Conservation (phyloP, 768 basidiomycete genomes). For the Inosperma sp. region DNA sequence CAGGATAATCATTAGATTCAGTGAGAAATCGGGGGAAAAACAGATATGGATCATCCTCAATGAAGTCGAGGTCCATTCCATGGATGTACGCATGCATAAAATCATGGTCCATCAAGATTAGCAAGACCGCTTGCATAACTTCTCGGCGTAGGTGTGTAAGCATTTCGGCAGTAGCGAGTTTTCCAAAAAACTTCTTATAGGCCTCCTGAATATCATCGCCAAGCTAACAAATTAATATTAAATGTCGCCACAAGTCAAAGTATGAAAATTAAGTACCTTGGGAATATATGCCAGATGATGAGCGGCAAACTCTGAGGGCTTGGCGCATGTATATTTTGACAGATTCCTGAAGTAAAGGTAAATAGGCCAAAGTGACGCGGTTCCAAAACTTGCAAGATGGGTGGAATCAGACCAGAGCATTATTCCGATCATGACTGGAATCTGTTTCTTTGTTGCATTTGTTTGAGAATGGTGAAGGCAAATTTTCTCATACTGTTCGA, state of each 20-base stretch:
- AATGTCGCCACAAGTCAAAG: neutral
- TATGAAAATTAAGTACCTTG: conserved; percentile 4
- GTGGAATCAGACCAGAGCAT: conserved; percentile 20
- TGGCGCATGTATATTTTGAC: conserved; percentile 34
- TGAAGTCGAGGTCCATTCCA: conserved; percentile 29
- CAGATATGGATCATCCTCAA: conserved; percentile 24
- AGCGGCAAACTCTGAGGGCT: conserved; percentile 22
- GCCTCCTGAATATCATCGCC: conserved; percentile 24
- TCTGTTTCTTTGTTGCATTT: conserved; percentile 12
- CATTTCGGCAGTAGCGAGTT: conserved; percentile 16
- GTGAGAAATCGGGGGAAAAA: conserved; percentile 32
- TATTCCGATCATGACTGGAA: conserved; percentile 10
- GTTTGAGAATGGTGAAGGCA: conserved; percentile 11
- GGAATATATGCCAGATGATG: conserved; percentile 41
- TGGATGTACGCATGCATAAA: conserved; percentile 28
- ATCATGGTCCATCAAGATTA: conserved; percentile 26
- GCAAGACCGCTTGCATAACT: conserved; percentile 28
- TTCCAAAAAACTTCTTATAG: conserved; percentile 2
- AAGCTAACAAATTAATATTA: conserved; percentile 15
- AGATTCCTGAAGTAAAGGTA: conserved; percentile 35
- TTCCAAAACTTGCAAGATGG: conserved; percentile 23
- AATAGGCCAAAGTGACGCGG: conserved; percentile 33
- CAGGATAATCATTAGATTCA: conserved; percentile 35
- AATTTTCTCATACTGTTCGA: conserved; percentile 12
- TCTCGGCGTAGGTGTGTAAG: conserved; percentile 31